Conservation (phyloP, 495 filamentous ascomycete genomes). For the Oidiodendron maius region DNA sequence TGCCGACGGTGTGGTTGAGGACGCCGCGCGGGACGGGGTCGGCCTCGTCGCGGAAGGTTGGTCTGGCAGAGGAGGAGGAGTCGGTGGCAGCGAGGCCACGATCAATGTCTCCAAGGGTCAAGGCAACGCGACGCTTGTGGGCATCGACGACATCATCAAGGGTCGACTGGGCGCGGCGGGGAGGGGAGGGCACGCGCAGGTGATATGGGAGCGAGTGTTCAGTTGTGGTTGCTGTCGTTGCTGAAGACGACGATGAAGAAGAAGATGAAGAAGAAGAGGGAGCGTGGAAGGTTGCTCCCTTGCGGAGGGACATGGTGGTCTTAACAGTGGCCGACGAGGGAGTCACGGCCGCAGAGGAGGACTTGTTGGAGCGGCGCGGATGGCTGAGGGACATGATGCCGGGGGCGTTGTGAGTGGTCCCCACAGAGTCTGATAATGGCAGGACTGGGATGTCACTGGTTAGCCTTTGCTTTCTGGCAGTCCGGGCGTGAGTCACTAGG, state of each 20-base stretch:
- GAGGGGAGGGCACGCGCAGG: constrained; percentile 41
- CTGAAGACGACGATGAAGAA: too few relatives aligned
- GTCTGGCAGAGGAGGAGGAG: constrained; percentile 20
- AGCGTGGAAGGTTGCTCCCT: constrained; percentile 59
- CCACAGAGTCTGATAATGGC: constrained; percentile 2
- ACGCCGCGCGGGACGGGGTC: constrained; percentile 45
- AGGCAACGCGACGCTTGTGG: constrained; percentile 45
- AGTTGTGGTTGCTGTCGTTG: too few relatives aligned
- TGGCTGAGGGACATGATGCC: constrained; percentile 22
- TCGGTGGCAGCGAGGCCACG: constrained; percentile 36
- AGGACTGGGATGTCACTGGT: constrained; percentile 19
- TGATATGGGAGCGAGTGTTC: constrained; percentile 32
- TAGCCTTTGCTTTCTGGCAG: too few relatives aligned
- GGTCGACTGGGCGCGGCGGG: constrained; percentile 55
- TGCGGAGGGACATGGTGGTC: constrained; percentile 49
- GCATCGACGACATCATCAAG: constrained; percentile 56
- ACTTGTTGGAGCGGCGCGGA: constrained; percentile 22
- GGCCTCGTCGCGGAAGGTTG: constrained; percentile 38
- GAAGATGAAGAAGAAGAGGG: constrained; percentile 9
- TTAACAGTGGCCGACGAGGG: constrained; percentile 29
- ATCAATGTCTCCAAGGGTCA: constrained; percentile 44
- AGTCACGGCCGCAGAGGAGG: constrained; percentile 23
- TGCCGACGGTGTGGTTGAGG: constrained; percentile 37
- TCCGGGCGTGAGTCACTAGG: too few relatives aligned
- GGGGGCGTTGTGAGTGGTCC: constrained; percentile 11